Evolutionary conservation across 345 rosid genomes (phyloP), one percentile per base, ranked within the genome.

Genomic region (Dipteronia dyeriana): DNA sequence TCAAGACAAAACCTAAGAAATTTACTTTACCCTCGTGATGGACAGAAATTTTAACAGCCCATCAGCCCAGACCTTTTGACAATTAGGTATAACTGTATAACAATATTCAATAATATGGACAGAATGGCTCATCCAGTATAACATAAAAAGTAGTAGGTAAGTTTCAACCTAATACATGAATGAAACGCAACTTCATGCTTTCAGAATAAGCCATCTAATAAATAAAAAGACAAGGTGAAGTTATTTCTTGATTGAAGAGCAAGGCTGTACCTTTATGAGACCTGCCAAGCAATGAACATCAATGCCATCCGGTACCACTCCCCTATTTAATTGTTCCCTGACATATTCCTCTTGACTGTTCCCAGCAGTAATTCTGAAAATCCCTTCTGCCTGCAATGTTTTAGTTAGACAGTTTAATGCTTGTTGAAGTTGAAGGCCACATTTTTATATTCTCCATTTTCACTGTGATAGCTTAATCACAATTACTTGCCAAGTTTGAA

Each of bases 221-320:
- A 76, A 31, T 45, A 26, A 38, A 66, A 17, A 29, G 39, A 31
- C 4, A 3, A 2, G 34, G 63, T 25, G 20, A 54, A 77, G 68
- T 57, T 17, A 20, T 61, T 66, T 5, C 16, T 70, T 19, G 22
- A 53, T 63, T 22, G 74, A 23, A 60, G 26, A 43, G 73, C 71
- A 51, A 68, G 31, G 43, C 11, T 23, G 5, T 73, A 96, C 99
- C 97, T 94, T 97, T 78, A 97, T 97, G 68, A 97, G 95, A 83
- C 97, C 95, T 14, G 98, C 98, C 85, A 97, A 85, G 88, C 99
- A 97, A 70, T 94, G 99, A 34, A 91, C 91, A 70, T 97, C 98
- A 43, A 94, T 87, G 60, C 85, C 91, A 8, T 88, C 85, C 0
- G 98, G 97, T 65, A 97, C 78, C 66, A 90, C 79, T 83, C 99